Evolutionary conservation across 345 rosid genomes (phyloP), one percentile per base, ranked within the genome.

Genomic region (Euclidium syriacum): DNA sequence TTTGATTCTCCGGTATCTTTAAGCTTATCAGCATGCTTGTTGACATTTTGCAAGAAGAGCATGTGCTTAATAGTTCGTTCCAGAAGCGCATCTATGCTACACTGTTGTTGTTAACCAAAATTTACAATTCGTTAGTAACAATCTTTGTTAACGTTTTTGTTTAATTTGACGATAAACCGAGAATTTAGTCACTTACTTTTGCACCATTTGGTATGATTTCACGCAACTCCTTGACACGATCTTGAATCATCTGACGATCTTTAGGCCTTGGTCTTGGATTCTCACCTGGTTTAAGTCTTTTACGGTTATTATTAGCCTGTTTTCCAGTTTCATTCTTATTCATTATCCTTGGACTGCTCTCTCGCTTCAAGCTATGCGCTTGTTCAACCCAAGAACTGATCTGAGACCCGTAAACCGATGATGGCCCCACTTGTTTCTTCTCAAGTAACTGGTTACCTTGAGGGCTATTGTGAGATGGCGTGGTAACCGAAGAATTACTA

Each of bases 181-280:
- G 30, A 23, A 53, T 23, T 60, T 69, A n/a, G 40, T 33, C 30
- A 15, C 71, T 74, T 94, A 94, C 99, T 63, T 94, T 94, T 34
- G 96, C 85, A 16, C 95, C 95, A 58, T 85, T 90, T 10, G 99
- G 99, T 52, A 94, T 92, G 59, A 94, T 87, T 79, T 94, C 99
- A 16, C 97, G 85, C 83, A 94, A 61, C 79, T 94, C 99, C 75
- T 94, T 94, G 32, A 94, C 95, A 36, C 97, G 92, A 74, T 94
- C 99, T 79, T 94, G 99, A 52, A 94, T 94, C 97, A 94, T 86
- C 61, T 94, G 99, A 4, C 99, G 92, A 79, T 94, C 99, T 78
- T 90, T 94, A 15, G 99, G 99, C 81, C 97, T 85, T 30, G 97
- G 96, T 68, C 95, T 77, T 25, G 96, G 90, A 38, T 82, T 94